phyloP scores from a whole-genome alignment of 129 eudicot genomes.

The Heracleum sosnowskyi region DNA sequence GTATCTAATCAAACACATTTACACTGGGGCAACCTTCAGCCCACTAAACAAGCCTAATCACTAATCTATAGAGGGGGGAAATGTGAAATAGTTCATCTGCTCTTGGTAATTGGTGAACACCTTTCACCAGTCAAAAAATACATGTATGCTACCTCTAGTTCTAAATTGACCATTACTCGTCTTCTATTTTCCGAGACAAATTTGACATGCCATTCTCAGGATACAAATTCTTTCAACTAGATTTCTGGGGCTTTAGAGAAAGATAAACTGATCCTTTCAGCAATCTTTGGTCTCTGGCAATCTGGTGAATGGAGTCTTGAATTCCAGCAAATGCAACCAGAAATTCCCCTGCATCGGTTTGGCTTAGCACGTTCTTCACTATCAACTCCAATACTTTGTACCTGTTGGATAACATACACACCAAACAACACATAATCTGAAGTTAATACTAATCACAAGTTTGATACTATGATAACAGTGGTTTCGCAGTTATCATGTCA shows the following conservation, averaged over 20 bases:
- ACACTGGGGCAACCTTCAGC: background rate
- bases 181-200: background rate
- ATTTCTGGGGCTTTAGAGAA: constrained; percentile 22
- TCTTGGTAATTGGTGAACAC: background rate
- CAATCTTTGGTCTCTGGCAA: constrained; percentile 36
- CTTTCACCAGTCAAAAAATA: background rate
- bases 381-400: constrained; percentile 69
- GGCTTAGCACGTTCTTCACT: constrained; percentile 62
- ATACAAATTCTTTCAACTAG: background rate
- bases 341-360: constrained; percentile 77
- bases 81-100: background rate
- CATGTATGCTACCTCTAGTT: background rate
- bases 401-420: constrained; percentile 29
- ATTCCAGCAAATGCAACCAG: constrained; percentile 62
- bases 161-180: background rate
- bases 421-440: background rate
- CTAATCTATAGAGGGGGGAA: background rate
- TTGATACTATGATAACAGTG: background rate
- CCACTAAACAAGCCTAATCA: background rate
- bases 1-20: background rate
- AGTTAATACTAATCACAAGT: background rate
- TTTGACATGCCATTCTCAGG: background rate
- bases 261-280: constrained; percentile 49
- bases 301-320: constrained; percentile 69
- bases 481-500: background rate